Conservation (phyloP, 2,329 filamentous ascomycete genomes). For the Colletotrichum horii region DNA sequence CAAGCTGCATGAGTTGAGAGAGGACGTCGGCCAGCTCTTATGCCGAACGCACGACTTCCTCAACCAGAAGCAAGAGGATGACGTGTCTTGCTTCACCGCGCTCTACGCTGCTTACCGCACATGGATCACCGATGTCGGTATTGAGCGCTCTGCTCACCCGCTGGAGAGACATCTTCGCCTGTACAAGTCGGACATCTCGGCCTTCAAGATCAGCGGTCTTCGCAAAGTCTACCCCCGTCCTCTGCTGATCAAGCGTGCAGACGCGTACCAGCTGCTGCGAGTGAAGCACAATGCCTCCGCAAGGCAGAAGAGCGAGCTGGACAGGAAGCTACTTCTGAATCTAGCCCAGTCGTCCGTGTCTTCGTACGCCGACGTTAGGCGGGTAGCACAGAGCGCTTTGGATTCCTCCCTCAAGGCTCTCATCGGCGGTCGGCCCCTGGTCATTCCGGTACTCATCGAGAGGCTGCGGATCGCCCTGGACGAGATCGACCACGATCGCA, state of each 20-base stretch:
- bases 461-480: slow-evolving; percentile 80
- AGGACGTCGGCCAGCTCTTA: slow-evolving; percentile 79
- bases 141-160: slow-evolving; percentile 92
- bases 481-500: slow-evolving; percentile 82
- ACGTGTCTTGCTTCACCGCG: slow-evolving; percentile 93
- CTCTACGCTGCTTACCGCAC: slow-evolving; percentile 91
- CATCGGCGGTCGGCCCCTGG: slow-evolving; percentile 83
- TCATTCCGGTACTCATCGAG: slow-evolving; percentile 86
- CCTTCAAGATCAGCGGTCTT: slow-evolving; percentile 93
- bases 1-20: slow-evolving; percentile 80
- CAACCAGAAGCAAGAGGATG: slow-evolving; percentile 85
- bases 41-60: slow-evolving; percentile 87
- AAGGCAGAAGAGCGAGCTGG: slow-evolving; percentile 86
- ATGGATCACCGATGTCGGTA: slow-evolving; percentile 97
- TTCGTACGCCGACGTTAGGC: slow-evolving; percentile 92
- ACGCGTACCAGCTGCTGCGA: slow-evolving; percentile 94
- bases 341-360: slow-evolving; percentile 90
- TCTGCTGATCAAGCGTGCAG: slow-evolving; percentile 88
- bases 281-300: slow-evolving; percentile 91
- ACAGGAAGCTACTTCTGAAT: slow-evolving; percentile 84
- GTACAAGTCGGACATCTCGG: slow-evolving; percentile 83
- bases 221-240: slow-evolving; percentile 93
- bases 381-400: slow-evolving; percentile 87
- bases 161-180: slow-evolving; percentile 86
- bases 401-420: slow-evolving; percentile 94